Base-by-base conservation (phyloP, 306 rosid species). In the Aeschynomene evenia region DNA sequence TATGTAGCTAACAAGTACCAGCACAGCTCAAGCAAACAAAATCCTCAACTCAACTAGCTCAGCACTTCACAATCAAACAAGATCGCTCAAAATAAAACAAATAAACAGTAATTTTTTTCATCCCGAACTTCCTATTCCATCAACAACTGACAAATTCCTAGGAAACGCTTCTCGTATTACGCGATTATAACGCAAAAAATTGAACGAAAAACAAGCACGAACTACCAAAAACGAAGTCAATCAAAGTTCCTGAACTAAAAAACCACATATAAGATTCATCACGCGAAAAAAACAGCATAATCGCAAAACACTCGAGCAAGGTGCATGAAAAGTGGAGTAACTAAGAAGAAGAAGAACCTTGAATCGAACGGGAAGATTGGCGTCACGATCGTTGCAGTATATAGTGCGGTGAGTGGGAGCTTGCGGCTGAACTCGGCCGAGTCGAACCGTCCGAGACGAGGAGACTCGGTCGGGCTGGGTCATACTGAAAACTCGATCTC, bases 371-470 rank as follows among this genome's bases (percentile, higher is more conserved):
- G 81, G 79, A 2, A 43, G 76, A 68, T 87, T 87, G 22, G 86
- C 80, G 33, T 85, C 90, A 50, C 86, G 89, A 68, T 87, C 86
- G 46, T 87, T 87, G 80, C 90, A 82, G 78, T 39, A 85, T 39
- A 87, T 77, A 53, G 86, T 87, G 37, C 93, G 89, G 73, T 85
- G 57, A n/a, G 80, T 79, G 28, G 93, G 93, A 1, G 93, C 86
- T 69, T 87, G 93, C 0, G 93, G 93, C 85, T 81, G 87, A 74
- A 85, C 85, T 16, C 77, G 81, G 28, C 93, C 93, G 60, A 85
- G 86, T 24, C 83, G 78, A 64, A 85, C 84, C 51, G 86, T 74
- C 39, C 59, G 72, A 64, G 79, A 53, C 61, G 87, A 82, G 21
- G 78, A 18, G 9, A 60, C 26, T 11, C 81, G 76, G 19, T 45